These are phyloP conservation scores for Kwoniella pini DNA, from an alignment of 768 basidiomycete species.

Conservation along the genomic window DNA sequence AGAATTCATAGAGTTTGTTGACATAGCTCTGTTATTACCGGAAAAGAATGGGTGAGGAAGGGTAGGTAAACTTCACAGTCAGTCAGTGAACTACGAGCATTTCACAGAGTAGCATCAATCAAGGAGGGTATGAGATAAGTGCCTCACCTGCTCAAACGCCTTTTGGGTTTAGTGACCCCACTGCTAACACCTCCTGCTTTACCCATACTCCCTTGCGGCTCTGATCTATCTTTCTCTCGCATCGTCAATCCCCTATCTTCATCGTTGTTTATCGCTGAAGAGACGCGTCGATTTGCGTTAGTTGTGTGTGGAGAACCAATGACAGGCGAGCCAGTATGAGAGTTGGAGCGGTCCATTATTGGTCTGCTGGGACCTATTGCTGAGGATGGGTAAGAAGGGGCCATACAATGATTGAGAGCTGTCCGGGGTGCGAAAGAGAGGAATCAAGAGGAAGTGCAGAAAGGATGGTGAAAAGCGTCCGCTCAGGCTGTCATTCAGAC, in stretches of 20 bases:
- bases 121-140: background rate
- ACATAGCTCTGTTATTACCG: conserved; percentile 28
- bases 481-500: too few species aligned
- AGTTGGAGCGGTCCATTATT: conserved; percentile 10
- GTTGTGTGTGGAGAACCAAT: conserved; percentile 6
- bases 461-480: too few species aligned
- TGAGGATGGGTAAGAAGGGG: background rate
- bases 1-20: conserved; percentile 26
- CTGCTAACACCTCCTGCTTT: conserved; percentile 38
- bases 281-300: conserved; percentile 19
- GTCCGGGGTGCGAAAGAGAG: background rate
- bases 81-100: conserved; percentile 28
- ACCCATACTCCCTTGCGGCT: conserved; percentile 31
- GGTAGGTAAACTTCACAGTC: conserved; percentile 39
- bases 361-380: background rate
- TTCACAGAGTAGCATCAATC: too few species aligned
- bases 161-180: conserved; percentile 41
- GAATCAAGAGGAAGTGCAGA: background rate
- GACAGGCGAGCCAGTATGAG: conserved; percentile 10
- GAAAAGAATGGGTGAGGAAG: conserved; percentile 40
- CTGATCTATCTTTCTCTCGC: conserved; percentile 19
- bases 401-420: background rate
- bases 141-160: conserved; percentile 44
- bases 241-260: conserved; percentile 21
- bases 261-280: conserved; percentile 8